Evolutionary conservation across 441 rosid species (phyloP).

Genomic region (Brassica hybrid): DNA sequence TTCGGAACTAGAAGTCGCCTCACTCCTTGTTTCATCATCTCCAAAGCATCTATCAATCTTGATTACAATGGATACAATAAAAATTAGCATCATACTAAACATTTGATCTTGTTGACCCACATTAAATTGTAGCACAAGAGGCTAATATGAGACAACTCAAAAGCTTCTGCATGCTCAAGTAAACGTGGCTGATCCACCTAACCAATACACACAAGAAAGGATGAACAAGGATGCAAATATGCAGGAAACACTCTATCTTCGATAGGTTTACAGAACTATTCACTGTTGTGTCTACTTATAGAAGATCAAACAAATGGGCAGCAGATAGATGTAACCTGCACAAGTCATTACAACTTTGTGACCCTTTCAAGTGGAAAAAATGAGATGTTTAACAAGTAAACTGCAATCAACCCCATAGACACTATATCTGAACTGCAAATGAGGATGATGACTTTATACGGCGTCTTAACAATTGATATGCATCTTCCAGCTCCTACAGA

Average conservation of each 20-base stretch:
- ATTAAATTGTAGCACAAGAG: background rate
- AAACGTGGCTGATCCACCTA: background rate
- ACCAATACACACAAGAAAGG: background rate
- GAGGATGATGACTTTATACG: background rate
- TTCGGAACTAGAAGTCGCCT: slow-evolving; percentile 84
- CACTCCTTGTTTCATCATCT: slow-evolving; percentile 98
- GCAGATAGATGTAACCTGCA: background rate
- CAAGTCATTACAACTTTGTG: slow-evolving; percentile 1
- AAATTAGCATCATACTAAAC: background rate
- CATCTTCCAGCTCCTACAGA: background rate
- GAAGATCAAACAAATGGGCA: background rate
- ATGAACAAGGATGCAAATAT: slow-evolving; percentile 7
- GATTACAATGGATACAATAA: slow-evolving; percentile 28
- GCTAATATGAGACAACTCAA: background rate
- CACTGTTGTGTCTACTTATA: background rate
- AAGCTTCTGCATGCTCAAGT: background rate
- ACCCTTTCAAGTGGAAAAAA: background rate
- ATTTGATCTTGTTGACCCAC: background rate
- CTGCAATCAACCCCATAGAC: background rate
- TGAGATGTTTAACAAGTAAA: background rate
- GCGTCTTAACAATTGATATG: slow-evolving; percentile 1
- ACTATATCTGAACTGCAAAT: background rate
- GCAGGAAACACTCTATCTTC: slow-evolving; percentile 3
- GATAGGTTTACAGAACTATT: background rate
- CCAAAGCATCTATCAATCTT: slow-evolving; percentile 92